Evolutionary conservation across 768 basidiomycete species (phyloP), one percentile per base, ranked within the genome.

Genomic region (Amanita muscaria): DNA sequence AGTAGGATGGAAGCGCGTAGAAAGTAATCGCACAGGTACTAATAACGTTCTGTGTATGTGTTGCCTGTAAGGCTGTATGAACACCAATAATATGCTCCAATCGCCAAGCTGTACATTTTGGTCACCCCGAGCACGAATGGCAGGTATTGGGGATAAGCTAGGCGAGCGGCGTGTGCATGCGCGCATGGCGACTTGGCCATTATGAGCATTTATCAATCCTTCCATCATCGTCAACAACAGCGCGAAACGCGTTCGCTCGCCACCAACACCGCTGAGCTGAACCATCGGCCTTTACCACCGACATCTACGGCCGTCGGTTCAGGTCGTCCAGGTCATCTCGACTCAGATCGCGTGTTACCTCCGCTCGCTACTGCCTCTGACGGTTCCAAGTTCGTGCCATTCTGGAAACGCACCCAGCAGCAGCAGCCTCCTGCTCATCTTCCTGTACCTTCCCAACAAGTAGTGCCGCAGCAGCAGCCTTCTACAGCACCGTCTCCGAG

Each of bases 391-490:
- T 46, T 46, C 21, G n/a, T 46, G 19, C 44, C 44, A 11, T 39
- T 46, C 35, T 46, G 44, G 44, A 46, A 46, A 39, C 44, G 44
- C 5, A 46, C 16, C 37, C 27, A 24, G n/a, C 44, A n/a, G n/a
- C n/a, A n/a, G n/a, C n/a, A n/a, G n/a, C n/a, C n/a, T n/a, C n/a
- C n/a, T n/a, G n/a, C n/a, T n/a, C n/a, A n/a, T 37, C 16, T 7
- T 27, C 7, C 9, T 3, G 5, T n/a, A 25, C 18, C 44, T 19
- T 11, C 29, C 18, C 44, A 38, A 18, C 44, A 35, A 24, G 25
- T 36, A 16, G 10, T 36, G 15, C 33, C 32, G 8, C 43, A 37
- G 15, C 34, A 42, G 6, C 34, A 23, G 5, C 2, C 33, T 5
- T 18, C 33, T 5, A 6, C 37, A 10, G 14, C 44, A 9, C 36